These are phyloP conservation scores for Apiospora kogelbergensis DNA, from an alignment of 2,329 filamentous ascomycete genomes.

Conservation along the genomic window DNA sequence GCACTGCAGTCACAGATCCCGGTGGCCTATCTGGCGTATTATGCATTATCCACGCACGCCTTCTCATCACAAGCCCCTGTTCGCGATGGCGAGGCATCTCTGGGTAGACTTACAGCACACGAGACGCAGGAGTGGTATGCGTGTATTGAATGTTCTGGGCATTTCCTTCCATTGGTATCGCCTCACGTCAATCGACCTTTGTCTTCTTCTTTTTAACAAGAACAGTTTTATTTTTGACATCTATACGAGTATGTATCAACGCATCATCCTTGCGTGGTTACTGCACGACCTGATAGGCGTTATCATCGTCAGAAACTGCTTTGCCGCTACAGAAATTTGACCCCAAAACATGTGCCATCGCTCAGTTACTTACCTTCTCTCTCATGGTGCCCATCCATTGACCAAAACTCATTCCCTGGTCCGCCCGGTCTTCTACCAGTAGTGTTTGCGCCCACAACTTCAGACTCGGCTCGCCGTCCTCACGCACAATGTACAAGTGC, in stretches of 20 bases:
- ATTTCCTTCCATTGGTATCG: conserved; percentile 10
- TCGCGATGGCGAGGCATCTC: neutral
- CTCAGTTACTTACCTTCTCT: conserved; percentile 73
- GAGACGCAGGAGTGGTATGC: neutral
- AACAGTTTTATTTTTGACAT: neutral
- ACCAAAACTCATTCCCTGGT: conserved; percentile 87
- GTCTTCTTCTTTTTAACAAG: neutral
- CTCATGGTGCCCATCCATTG: conserved; percentile 91
- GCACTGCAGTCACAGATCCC: neutral
- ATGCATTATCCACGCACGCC: neutral
- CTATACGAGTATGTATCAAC: conserved; percentile 13
- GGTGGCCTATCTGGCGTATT: neutral
- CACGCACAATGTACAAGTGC: conserved; percentile 88
- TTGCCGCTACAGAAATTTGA: conserved; percentile 4
- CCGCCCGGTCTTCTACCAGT: conserved; percentile 90
- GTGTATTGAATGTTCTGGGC: neutral
- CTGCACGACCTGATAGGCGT: conserved; percentile 15
- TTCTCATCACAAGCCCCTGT: neutral
- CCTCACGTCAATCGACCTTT: conserved; percentile 9
- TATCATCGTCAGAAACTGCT: conserved; percentile 11
- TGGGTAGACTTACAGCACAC: neutral
- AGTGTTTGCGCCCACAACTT: conserved; percentile 97
- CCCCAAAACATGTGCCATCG: neutral
- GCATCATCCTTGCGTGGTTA: conserved; percentile 9
- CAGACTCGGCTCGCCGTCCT: conserved; percentile 93